These are phyloP conservation scores for Seiridium unicorne DNA, from an alignment of 2,329 filamentous ascomycete genomes.

Conservation along the genomic window DNA sequence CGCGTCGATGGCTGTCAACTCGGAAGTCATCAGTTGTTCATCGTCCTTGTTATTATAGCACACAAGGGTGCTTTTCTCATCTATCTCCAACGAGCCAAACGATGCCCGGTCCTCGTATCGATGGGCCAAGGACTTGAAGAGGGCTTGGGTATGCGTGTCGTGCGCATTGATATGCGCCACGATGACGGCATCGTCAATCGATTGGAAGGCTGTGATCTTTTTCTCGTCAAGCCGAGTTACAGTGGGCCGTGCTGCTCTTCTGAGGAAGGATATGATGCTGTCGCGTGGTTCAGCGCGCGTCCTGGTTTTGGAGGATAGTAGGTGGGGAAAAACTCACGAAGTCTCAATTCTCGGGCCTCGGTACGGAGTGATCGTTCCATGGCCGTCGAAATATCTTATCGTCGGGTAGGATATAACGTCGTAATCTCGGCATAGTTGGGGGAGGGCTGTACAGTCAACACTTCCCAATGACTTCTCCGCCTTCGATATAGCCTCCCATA, in stretches of 20 bases:
- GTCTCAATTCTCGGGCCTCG: conserved; percentile 39
- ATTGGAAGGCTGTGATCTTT: conserved; percentile 28
- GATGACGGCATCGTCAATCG: conserved; percentile 39
- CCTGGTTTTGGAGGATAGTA: not conserved
- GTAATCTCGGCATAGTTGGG: conserved; percentile 36
- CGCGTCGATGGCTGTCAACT: conserved; percentile 28
- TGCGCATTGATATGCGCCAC: conserved; percentile 33
- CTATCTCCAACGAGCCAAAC: conserved; percentile 33
- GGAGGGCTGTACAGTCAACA: conserved; percentile 38
- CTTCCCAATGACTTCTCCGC: conserved; percentile 25
- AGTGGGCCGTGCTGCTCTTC: conserved; percentile 22
- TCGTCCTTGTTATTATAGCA: conserved; percentile 42
- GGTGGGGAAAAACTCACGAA: conserved; percentile 26
- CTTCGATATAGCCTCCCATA: conserved; percentile 30
- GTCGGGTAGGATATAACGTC: conserved; percentile 44
- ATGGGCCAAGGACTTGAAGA: conserved; percentile 31
- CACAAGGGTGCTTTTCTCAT: conserved; percentile 16
- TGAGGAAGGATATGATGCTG: conserved; percentile 30
- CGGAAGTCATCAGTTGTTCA: conserved; percentile 29
- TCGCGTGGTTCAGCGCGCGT: conserved; percentile 5
- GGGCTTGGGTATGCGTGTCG: conserved; percentile 25
- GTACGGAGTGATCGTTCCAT: conserved; percentile 34
- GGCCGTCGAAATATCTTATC: conserved; percentile 39
- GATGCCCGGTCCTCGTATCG: conserved; percentile 38
- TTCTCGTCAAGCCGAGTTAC: conserved; percentile 20